Conservation (phyloP, 441 rosid species). For the Euphorbia neoarborescens region DNA sequence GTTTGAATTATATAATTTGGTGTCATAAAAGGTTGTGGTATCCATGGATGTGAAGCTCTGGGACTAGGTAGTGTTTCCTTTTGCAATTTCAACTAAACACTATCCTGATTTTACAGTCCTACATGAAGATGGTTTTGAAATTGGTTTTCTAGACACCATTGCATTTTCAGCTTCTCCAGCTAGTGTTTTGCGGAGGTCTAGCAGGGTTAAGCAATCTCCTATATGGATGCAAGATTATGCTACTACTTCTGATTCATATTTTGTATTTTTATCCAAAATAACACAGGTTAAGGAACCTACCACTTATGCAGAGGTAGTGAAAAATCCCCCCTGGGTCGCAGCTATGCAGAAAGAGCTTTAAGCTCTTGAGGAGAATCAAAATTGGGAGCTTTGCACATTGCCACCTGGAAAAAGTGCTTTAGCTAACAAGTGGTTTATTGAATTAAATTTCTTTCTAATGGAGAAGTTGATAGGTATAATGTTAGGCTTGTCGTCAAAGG, state of each 20-base stretch:
- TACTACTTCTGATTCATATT: too few species aligned
- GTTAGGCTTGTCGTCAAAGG: background rate
- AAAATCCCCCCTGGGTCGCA: background rate
- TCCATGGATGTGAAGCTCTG: too few species aligned
- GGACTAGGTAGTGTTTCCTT: too few species aligned
- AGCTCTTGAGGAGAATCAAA: background rate
- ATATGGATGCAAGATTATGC: background rate
- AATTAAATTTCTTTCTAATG: background rate
- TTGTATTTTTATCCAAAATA: too few species aligned
- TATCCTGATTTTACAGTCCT: too few species aligned
- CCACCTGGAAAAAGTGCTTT: background rate
- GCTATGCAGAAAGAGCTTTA: background rate
- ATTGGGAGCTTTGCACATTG: background rate
- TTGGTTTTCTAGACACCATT: too few species aligned
- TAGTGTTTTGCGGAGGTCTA: background rate
- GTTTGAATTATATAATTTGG: background rate
- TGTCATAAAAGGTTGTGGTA: too few species aligned
- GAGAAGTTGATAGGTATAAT: background rate
- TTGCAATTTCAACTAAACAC: too few species aligned
- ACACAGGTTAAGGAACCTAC: background rate
- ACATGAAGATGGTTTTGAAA: too few species aligned
- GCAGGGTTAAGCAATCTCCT: background rate
- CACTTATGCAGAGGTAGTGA: background rate
- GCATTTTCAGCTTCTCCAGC: background rate
- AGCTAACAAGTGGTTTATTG: background rate